These are phyloP conservation scores for Fusarium avenaceum DNA, from an alignment of 2,329 filamentous ascomycete species.

Conservation along the genomic window DNA sequence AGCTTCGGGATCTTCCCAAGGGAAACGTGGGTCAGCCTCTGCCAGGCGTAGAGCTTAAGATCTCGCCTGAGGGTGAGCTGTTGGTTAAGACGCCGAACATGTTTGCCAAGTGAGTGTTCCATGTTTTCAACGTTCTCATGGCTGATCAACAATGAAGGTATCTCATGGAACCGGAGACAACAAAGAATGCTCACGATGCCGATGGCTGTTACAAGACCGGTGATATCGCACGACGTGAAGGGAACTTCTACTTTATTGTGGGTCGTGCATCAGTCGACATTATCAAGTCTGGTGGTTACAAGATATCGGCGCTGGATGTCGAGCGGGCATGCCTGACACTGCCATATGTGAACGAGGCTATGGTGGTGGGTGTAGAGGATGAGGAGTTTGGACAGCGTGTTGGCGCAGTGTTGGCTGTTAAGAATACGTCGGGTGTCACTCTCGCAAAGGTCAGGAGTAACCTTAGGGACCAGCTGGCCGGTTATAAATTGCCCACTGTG, in stretches of 20 bases:
- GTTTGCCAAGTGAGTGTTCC: constrained; percentile 2
- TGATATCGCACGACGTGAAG: constrained; percentile 1
- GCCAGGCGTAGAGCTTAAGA: not conserved
- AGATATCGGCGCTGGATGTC: constrained; percentile 3
- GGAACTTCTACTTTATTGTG: not conserved
- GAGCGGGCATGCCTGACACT: not conserved
- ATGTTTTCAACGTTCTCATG: not conserved
- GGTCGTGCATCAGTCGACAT: constrained; percentile 11
- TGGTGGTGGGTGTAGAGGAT: not conserved
- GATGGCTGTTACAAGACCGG: constrained; percentile 2
- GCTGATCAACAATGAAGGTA: not conserved
- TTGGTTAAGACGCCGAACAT: constrained; percentile 6
- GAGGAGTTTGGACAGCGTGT: constrained; percentile 4
- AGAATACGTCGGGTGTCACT: not conserved
- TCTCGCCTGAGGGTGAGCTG: not conserved
- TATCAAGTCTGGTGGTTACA: constrained; percentile 2
- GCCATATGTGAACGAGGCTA: not conserved
- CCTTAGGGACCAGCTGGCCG: not conserved
- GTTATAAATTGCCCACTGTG: not conserved
- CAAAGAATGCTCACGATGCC: not conserved
- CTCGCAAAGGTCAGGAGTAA: not conserved
- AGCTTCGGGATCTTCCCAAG: not conserved
- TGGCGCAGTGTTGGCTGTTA: not conserved
- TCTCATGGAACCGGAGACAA: not conserved
- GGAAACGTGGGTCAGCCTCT: not conserved